Evolutionary conservation across 139 green algal species (phyloP).

Genomic region (Micractinium conductrix): DNA sequence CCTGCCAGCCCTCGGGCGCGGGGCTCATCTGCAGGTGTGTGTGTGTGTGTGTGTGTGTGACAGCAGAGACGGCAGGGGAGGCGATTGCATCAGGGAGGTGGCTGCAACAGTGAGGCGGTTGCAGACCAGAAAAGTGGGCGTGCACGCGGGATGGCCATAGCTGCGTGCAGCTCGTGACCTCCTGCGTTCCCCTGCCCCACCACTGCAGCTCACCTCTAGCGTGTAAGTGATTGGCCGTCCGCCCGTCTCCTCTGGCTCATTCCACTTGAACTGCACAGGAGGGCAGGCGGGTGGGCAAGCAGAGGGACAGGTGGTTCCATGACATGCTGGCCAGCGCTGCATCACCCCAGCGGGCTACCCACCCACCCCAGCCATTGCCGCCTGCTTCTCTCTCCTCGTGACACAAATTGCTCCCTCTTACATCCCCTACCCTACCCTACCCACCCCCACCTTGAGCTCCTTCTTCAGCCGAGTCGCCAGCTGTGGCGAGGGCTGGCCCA

Average conservation of each 20-base stretch:
- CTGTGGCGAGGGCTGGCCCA: conserved; percentile 45
- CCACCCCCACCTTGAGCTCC: conserved; percentile 60
- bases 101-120: too few species aligned
- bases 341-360: neutral
- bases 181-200: neutral
- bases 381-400: too few species aligned
- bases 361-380: neutral
- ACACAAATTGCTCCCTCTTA: neutral
- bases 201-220: conserved; percentile 22
- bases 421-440: neutral
- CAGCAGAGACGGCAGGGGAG: too few species aligned
- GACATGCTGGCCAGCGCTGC: neutral
- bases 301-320: too few species aligned
- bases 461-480: conserved; percentile 55
- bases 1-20: conserved; percentile 41
- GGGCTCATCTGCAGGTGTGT: conserved; percentile 59
- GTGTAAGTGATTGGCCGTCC: conserved; percentile 54
- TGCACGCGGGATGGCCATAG: neutral
- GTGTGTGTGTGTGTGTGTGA: neutral
- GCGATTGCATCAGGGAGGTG: too few species aligned
- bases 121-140: neutral
- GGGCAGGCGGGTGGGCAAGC: neutral
- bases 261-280: conserved; percentile 70
- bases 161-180: neutral
- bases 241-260: conserved; percentile 67